Base-by-base conservation (phyloP, 805 yeast genomes). In the Saturnispora dispora region DNA sequence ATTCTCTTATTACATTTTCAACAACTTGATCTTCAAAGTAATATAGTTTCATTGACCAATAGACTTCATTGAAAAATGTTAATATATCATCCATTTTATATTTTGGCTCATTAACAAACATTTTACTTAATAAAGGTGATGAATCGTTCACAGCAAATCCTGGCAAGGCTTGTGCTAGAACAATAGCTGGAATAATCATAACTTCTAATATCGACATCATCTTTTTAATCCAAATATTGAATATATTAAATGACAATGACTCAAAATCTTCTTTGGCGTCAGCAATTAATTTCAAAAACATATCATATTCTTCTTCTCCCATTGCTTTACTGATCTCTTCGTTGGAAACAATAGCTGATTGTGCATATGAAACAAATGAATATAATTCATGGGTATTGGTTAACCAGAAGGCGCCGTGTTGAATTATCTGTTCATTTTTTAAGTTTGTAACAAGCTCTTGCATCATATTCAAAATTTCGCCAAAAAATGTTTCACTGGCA, bases 331-430 rank as follows among this genome's bases (percentile, higher is more conserved):
- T 76, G 55, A 88, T 76, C 5, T 83, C 76, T 63, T 86, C 95
- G 63, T 88, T 88, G 45, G 87, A 90, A 47, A 87, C 71, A 54
- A 93, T 88, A n/a, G 96, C 88, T 53, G 82, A 80, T 68, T 91
- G 96, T 3, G 98, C 98, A 68, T 88, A 86, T 15, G 90, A 81
- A 53, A 91, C 96, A 73, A 93, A 93, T 3, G 98, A 89, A 67
- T 86, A 87, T 61, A 93, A 76, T 65, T 93, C 98, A 65, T 93
- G 96, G 3, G 95, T 90, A 69, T 93, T 93, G 3, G 97, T 87
- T 57, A 93, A 75, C 99, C 99, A 93, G 73, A 90, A 93, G 0
- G 97, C 96, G 58, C 96, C 98, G 60, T 88, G 88, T 45, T 88
- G 81, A 61, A 90, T 83, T 33, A 88, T 82, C 58, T 87, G 95